Evolutionary conservation across 441 rosid genomes (phyloP).

Genomic region (Syzygium syzygioides): DNA sequence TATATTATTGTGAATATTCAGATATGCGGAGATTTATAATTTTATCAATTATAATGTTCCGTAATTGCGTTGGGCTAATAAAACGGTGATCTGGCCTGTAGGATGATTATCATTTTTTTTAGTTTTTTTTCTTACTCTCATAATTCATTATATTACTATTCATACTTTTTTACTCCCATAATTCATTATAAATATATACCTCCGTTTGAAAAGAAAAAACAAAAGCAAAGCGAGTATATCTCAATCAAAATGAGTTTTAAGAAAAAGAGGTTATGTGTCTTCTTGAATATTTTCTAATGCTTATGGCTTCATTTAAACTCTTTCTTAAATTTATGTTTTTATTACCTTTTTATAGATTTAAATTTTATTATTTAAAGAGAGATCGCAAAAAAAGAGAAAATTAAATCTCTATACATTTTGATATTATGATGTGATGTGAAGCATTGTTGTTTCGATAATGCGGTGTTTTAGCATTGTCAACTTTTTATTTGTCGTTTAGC

Average conservation of each 20-base stretch:
- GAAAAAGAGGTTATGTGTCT: background rate
- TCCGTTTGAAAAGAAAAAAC: background rate
- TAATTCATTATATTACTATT: no score
- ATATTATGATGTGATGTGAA: background rate
- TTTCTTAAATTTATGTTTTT: background rate
- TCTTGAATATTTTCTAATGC: background rate
- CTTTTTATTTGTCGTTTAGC: background rate
- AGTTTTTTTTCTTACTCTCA: no score
- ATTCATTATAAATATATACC: background rate
- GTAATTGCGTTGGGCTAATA: background rate
- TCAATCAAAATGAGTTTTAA: background rate
- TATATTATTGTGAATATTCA: background rate
- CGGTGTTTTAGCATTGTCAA: background rate
- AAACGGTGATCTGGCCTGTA: background rate
- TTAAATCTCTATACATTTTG: background rate
- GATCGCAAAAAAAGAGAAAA: background rate
- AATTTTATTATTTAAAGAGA: background rate
- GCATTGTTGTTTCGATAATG: background rate
- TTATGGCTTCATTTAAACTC: background rate
- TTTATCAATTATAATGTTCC: background rate
- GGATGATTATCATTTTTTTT: background rate
- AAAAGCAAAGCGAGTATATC: background rate
- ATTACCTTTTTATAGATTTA: background rate
- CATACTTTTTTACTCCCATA: no score
- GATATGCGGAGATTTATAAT: background rate